Conservation (phyloP, 192 early-diverging fungal genomes). For the Entomortierella lignicola region DNA sequence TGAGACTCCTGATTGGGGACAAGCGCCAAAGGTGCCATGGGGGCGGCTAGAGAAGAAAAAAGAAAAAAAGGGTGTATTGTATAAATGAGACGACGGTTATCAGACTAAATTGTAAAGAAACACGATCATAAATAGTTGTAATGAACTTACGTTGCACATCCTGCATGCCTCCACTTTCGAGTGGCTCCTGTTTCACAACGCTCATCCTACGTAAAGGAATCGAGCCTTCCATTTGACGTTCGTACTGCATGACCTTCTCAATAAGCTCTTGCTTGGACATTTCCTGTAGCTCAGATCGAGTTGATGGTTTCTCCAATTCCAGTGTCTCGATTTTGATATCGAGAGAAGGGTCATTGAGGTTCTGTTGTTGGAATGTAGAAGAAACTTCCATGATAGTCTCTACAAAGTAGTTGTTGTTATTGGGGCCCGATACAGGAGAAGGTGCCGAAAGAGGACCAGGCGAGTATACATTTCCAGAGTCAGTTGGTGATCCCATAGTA, state of each 20-base stretch:
- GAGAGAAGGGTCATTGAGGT: slow-evolving; percentile 27
- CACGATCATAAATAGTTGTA: too few species aligned
- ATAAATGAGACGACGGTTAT: too few species aligned
- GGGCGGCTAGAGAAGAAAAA: slow-evolving; percentile 13
- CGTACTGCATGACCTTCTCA: slow-evolving; percentile 58
- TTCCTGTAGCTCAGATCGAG: slow-evolving; percentile 23
- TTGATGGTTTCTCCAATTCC: slow-evolving; percentile 43
- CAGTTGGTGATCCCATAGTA: slow-evolving; percentile 34
- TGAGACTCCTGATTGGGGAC: neutral
- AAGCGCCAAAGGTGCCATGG: neutral
- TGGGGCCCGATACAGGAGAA: slow-evolving; percentile 24
- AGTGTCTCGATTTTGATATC: slow-evolving; percentile 21
- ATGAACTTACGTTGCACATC: slow-evolving; percentile 16
- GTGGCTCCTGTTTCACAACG: slow-evolving; percentile 28
- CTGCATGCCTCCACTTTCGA: neutral
- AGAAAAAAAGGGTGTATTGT: neutral
- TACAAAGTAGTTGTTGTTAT: slow-evolving; percentile 10
- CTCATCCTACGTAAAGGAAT: slow-evolving; percentile 28
- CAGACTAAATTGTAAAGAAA: too few species aligned
- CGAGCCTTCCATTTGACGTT: slow-evolving; percentile 48
- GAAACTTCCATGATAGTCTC: slow-evolving; percentile 31
- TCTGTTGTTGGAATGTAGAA: slow-evolving; percentile 43
- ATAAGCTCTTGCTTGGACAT: slow-evolving; percentile 53
- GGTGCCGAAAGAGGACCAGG: slow-evolving; percentile 48
- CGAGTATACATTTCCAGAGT: slow-evolving; percentile 16